Percentiles rank a stretch among this genome's conserved stretches.
Conservation (phyloP, 768 basidiomycete species). For the Suillus fuscotomentosus region DNA sequence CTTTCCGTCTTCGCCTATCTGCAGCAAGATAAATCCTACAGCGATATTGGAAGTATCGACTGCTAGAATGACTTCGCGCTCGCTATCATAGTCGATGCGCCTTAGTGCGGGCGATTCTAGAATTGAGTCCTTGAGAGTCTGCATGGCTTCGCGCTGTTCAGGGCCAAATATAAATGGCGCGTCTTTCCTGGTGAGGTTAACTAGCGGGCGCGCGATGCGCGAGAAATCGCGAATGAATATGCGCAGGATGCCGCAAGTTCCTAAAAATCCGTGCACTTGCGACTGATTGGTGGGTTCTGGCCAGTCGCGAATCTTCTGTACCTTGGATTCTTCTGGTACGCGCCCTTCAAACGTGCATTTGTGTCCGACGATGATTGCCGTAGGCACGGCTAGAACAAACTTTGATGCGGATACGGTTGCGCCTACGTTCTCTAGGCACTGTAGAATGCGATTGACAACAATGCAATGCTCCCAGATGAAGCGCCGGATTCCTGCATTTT, state of each 20-base stretch:
- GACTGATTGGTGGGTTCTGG: slow-evolving; percentile 6
- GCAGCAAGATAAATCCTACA: slow-evolving; percentile 13
- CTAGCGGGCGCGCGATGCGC: slow-evolving; percentile 16
- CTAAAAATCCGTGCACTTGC: slow-evolving; percentile 29
- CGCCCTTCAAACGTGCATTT: slow-evolving; percentile 34
- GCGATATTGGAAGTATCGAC: too few relatives aligned
- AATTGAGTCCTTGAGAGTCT: too few relatives aligned
- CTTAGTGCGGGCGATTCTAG: too few relatives aligned
- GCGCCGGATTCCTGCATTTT: slow-evolving; percentile 34
- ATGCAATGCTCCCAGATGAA: slow-evolving; percentile 42
- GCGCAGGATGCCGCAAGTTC: slow-evolving; percentile 19
- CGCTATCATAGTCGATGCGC: too few relatives aligned
- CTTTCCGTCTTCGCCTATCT: slow-evolving; percentile 10
- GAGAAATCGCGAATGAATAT: slow-evolving; percentile 32
- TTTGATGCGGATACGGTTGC: slow-evolving; percentile 37
- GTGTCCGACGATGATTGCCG: slow-evolving; percentile 35
- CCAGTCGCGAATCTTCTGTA: slow-evolving; percentile 32
- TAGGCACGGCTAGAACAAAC: not conserved
- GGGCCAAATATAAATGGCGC: slow-evolving; percentile 21
- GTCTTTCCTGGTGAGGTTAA: slow-evolving; percentile 25
- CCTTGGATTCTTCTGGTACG: slow-evolving; percentile 23
- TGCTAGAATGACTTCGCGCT: too few relatives aligned
- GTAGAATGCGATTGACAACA: slow-evolving; percentile 35
- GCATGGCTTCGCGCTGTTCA: not conserved
- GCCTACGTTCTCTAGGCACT: slow-evolving; percentile 35